These are phyloP conservation scores for Lipomyces chichibuensis DNA, from an alignment of 805 yeast species.

Conservation along the genomic window DNA sequence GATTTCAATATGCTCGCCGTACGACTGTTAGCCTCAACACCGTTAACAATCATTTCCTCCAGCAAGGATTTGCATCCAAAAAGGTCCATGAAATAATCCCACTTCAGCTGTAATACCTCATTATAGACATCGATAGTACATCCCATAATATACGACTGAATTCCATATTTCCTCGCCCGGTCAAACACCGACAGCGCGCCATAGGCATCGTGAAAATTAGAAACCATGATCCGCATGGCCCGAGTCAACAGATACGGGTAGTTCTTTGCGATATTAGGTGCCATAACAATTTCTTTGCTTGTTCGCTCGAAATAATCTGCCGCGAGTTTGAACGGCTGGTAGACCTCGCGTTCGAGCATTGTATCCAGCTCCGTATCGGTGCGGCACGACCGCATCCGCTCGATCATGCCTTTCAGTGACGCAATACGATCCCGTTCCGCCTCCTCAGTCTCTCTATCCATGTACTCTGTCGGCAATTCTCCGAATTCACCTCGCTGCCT, in stretches of 20 bases:
- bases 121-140: conserved; percentile 49
- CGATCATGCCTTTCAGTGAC: conserved; percentile 8
- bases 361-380: conserved; percentile 23
- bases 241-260: conserved; percentile 29
- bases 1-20: conserved; percentile 43
- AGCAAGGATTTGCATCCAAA: conserved; percentile 44
- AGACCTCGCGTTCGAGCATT: conserved; percentile 22
- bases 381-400: conserved; percentile 24
- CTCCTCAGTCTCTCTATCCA: conserved; percentile 3
- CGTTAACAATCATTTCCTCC: conserved; percentile 51
- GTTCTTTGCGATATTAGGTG: conserved; percentile 20
- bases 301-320: conserved; percentile 16
- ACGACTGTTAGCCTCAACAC: conserved; percentile 45
- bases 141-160: conserved; percentile 46
- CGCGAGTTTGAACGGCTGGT: conserved; percentile 25
- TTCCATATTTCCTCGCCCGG: conserved; percentile 42
- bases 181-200: conserved; percentile 47
- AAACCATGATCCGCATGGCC: conserved; percentile 26
- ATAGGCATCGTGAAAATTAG: conserved; percentile 24
- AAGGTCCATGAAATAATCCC: conserved; percentile 49
- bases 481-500: conserved; percentile 4
- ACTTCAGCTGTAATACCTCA: conserved; percentile 45
- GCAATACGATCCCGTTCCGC: conserved; percentile 25
- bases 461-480: conserved; percentile 14
- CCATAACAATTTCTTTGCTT: conserved; percentile 16